These are phyloP conservation scores for Noccaea caerulescens DNA, from an alignment of 345 rosid species.

Conservation along the genomic window DNA sequence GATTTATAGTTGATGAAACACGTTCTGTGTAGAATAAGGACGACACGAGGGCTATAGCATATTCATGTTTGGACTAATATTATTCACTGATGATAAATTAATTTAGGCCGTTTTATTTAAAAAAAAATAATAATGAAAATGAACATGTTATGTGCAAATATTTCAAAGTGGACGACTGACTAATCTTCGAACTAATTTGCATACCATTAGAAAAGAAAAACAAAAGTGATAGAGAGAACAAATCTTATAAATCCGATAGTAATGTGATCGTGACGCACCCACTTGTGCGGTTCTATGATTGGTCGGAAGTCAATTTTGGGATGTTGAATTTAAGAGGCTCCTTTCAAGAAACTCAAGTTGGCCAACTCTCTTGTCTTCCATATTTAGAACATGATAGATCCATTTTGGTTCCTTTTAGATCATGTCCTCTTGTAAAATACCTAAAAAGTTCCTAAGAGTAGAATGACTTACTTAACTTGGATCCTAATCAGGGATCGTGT, in stretches of 20 bases:
- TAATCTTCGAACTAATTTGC: neutral
- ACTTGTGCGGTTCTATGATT: constrained; percentile 26
- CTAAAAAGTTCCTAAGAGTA: no score
- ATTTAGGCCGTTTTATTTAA: neutral
- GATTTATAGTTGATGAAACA: constrained; percentile 20
- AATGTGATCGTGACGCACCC: constrained; percentile 6
- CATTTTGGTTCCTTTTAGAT: no score
- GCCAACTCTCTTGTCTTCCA: constrained; percentile 8
- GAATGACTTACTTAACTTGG: no score
- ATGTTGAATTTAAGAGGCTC: constrained; percentile 31
- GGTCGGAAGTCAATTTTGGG: constrained; percentile 25
- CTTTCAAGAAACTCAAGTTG: constrained; percentile 17
- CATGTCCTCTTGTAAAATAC: no score
- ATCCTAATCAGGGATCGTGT: no score
- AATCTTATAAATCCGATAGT: neutral
- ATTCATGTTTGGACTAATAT: constrained; percentile 7
- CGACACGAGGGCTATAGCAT: constrained; percentile 26
- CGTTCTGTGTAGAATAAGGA: constrained; percentile 28
- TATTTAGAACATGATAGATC: no score
- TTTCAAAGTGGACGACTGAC: neutral
- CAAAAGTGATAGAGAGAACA: neutral
- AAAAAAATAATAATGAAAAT: neutral
- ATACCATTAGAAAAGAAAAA: neutral
- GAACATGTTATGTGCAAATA: neutral
- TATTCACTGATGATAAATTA: neutral